Conservation (phyloP, 257 asterid genomes). For the Nicotiana knightiana region DNA sequence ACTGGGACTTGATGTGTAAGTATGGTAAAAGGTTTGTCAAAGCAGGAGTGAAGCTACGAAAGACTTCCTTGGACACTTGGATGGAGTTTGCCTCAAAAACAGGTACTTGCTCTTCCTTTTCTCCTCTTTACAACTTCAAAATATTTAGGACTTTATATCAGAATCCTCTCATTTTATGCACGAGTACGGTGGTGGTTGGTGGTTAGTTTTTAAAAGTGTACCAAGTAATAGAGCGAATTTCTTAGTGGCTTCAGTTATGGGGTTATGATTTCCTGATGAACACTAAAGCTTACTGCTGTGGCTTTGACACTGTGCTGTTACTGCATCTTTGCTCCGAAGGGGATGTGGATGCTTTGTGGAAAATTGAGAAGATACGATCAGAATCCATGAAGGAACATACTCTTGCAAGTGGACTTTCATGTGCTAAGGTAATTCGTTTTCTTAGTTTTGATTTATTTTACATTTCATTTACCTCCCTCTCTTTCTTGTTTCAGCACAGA, state of each 20-base stretch:
- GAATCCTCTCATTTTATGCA: background rate
- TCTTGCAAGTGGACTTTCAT: conserved; percentile 76
- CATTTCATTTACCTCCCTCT: background rate
- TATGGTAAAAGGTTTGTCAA: conserved; percentile 59
- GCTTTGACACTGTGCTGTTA: background rate
- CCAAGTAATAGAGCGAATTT: background rate
- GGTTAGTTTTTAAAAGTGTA: background rate
- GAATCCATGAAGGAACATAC: conserved; percentile 63
- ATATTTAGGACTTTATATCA: background rate
- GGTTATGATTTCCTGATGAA: background rate
- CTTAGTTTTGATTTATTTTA: background rate
- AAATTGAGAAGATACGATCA: conserved; percentile 74
- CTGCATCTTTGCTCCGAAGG: conserved; percentile 36
- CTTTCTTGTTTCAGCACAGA: background rate
- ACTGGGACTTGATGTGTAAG: conserved; percentile 69
- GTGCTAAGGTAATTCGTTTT: conserved; percentile 69
- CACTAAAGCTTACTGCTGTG: background rate
- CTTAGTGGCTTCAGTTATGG: background rate
- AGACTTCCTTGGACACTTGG: conserved; percentile 68
- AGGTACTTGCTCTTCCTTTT: conserved; percentile 38
- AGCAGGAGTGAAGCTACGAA: conserved; percentile 67
- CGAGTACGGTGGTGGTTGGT: background rate
- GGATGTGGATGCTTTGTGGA: conserved; percentile 76
- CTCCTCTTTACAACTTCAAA: conserved; percentile 4
- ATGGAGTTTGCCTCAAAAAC: conserved; percentile 78